A percentile compares a stretch with the other conserved stretches of the same genome.
Evolutionary conservation across 140 eudicot species (phyloP).

Genomic region (Erigeron philadelphicus): DNA sequence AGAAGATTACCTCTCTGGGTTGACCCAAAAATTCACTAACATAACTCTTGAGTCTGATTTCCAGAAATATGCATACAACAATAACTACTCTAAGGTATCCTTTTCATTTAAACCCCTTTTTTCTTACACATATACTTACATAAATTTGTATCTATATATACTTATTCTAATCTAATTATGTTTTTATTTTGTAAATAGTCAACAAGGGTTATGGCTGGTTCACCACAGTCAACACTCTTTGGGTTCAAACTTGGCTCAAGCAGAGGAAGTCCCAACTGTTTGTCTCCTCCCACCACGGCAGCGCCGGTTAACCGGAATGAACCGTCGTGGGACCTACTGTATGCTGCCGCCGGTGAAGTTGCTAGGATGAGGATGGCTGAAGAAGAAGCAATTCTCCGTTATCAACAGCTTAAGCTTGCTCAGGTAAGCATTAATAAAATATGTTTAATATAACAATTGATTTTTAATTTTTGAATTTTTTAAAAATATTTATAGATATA

Average conservation of each 20-base stretch:
- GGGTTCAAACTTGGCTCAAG: constrained; percentile 49
- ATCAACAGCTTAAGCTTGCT: constrained; percentile 51
- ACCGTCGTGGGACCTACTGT: constrained; percentile 45
- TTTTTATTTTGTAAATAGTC: background rate
- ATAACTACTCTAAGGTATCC: constrained; percentile 34
- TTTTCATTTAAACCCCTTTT: background rate
- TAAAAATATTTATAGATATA: background rate
- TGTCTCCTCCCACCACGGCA: constrained; percentile 40
- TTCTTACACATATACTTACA: background rate
- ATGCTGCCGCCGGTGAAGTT: constrained; percentile 76
- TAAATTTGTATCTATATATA: background rate
- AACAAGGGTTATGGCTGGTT: constrained; percentile 44
- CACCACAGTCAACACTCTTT: constrained; percentile 77
- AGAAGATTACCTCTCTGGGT: constrained; percentile 53
- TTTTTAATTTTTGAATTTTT: background rate
- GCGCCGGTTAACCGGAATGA: constrained; percentile 19
- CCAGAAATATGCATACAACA: constrained; percentile 28
- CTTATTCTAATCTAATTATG: background rate
- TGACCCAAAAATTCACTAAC: constrained; percentile 36
- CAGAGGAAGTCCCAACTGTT: constrained; percentile 56
- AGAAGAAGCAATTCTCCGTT: constrained; percentile 41
- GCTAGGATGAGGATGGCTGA: constrained; percentile 62
- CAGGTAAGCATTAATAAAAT: constrained; percentile 30
- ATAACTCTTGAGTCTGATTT: constrained; percentile 34
- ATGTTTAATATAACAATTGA: background rate